Evolutionary conservation across 148 eudicot genomes (phyloP).

Genomic region (Rhododendron williamsianum): DNA sequence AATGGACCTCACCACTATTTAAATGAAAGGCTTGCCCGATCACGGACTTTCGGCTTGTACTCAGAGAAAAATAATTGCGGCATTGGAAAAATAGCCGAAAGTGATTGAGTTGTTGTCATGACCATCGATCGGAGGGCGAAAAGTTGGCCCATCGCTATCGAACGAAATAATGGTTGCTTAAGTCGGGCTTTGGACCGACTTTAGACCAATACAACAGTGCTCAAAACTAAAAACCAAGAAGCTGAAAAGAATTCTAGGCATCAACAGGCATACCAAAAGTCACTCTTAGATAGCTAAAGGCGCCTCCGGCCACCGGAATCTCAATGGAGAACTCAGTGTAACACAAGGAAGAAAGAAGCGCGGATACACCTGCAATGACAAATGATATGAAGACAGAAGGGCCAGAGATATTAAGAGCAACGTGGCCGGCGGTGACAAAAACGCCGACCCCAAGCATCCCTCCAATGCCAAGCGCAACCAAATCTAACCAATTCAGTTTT

Average conservation of each 20-base stretch:
- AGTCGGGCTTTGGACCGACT: background rate
- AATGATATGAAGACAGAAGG: conserved; percentile 71
- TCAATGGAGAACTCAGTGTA: conserved; percentile 71
- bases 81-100: background rate
- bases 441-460: conserved; percentile 93
- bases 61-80: background rate
- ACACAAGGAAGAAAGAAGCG: conserved; percentile 74
- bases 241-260: background rate
- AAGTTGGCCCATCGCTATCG: background rate
- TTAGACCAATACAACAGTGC: background rate
- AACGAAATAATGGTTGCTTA: background rate
- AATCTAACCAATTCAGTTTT: conserved; percentile 57
- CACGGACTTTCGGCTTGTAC: background rate
- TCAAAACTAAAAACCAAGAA: background rate
- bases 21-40: background rate
- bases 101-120: background rate
- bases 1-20: background rate
- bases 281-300: conserved; percentile 72
- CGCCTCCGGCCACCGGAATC: conserved; percentile 80
- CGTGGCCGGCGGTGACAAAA: conserved; percentile 71
- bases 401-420: conserved; percentile 44
- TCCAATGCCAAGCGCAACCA: conserved; percentile 67
- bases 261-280: conserved; percentile 57
- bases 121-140: background rate
- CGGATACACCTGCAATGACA: conserved; percentile 60